These are phyloP conservation scores for Coemansia sp. DNA, from an alignment of 192 early-diverging fungal genomes.

Conservation along the genomic window DNA sequence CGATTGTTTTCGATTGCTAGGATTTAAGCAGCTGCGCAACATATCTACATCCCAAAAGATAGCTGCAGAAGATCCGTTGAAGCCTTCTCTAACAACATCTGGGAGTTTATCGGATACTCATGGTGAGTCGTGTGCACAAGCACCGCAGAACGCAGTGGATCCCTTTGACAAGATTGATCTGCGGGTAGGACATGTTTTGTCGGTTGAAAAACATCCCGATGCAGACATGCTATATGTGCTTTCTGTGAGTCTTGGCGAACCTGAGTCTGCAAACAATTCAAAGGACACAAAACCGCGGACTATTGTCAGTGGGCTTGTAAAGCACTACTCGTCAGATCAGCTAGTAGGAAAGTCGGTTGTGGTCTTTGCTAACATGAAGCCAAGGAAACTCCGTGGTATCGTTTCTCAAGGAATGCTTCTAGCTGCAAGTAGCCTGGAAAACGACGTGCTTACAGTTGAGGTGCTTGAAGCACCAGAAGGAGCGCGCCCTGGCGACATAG, in stretches of 20 bases:
- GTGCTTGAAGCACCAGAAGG: conserved; percentile 25
- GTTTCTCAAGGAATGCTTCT: conserved; percentile 40
- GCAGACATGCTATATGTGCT: conserved; percentile 34
- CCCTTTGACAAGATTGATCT: conserved; percentile 22
- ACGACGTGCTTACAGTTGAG: conserved; percentile 11
- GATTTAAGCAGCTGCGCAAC: neutral
- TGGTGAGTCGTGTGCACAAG: neutral
- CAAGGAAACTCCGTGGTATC: conserved; percentile 34
- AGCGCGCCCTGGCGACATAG: conserved; percentile 18
- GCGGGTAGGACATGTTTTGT: conserved; percentile 19
- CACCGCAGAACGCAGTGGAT: neutral
- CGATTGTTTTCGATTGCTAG: neutral
- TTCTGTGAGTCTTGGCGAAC: conserved; percentile 26
- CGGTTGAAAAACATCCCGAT: conserved; percentile 14
- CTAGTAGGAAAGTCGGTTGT: conserved; percentile 17
- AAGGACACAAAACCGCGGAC: conserved; percentile 8
- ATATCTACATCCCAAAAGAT: neutral
- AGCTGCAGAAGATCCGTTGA: neutral
- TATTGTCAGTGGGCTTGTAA: conserved; percentile 32
- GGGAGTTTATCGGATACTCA: neutral
- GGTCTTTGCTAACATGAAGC: conserved; percentile 38
- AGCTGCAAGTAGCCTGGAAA: conserved; percentile 14
- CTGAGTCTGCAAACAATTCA: neutral
- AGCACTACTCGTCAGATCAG: conserved; percentile 27
- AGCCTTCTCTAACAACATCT: neutral